A percentile compares a stretch with the other conserved stretches of the same genome.
Conservation (phyloP, 305 asterid species). For the Ruellia speciosa region DNA sequence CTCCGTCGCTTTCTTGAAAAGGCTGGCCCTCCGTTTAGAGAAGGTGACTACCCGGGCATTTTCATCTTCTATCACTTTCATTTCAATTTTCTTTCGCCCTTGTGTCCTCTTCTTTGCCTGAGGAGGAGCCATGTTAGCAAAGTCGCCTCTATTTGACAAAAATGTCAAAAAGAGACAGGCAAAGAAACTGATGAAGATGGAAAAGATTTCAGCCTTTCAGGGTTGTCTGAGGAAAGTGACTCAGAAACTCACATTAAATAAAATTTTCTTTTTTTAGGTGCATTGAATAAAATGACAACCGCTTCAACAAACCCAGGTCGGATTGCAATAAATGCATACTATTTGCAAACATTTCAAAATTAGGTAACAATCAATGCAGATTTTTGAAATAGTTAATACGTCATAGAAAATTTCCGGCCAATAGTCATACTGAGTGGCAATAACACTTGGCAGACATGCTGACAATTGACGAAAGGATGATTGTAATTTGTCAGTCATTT, state of each 20-base stretch:
- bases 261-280: constrained; percentile 2
- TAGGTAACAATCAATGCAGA: constrained; percentile 25
- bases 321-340: constrained; percentile 21
- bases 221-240: constrained; percentile 14
- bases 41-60: constrained; percentile 31
- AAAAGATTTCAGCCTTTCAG: background rate
- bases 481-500: background rate
- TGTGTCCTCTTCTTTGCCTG: constrained; percentile 21
- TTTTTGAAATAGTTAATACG: constrained; percentile 9
- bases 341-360: constrained; percentile 19
- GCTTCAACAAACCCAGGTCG: constrained; percentile 21
- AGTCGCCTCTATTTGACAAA: background rate
- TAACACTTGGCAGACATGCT: background rate
- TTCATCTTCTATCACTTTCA: constrained; percentile 30
- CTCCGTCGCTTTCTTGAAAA: constrained; percentile 47
- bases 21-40: constrained; percentile 38
- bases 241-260: constrained; percentile 20
- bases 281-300: constrained; percentile 19
- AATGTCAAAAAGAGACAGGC: background rate
- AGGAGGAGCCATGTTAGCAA: constrained; percentile 31
- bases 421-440: constrained; percentile 20
- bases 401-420: constrained; percentile 1
- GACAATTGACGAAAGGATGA: constrained; percentile 20
- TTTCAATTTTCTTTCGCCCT: constrained; percentile 35
- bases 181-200: background rate